phyloP scores from a whole-genome alignment of 2,329 filamentous ascomycete genomes.

The Ophiostoma australiae region DNA sequence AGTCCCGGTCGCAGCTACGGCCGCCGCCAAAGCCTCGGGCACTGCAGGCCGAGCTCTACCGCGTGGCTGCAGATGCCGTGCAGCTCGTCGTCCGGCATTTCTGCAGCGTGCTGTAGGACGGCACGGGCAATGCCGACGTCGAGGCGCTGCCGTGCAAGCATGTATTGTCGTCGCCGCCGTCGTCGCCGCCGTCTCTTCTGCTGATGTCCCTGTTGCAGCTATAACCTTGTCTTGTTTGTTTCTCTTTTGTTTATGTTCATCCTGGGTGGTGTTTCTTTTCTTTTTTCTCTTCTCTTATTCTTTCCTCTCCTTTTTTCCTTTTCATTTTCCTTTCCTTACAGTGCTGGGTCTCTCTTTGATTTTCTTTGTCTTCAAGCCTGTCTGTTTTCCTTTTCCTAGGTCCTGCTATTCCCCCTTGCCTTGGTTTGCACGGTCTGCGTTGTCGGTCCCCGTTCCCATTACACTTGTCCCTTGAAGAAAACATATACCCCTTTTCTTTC shows the following conservation, averaged over 20 bases:
- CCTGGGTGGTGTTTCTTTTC: not conserved
- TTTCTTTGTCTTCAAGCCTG: not conserved
- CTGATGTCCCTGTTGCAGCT: not conserved
- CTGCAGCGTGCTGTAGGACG: not conserved
- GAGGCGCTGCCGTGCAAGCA: not conserved
- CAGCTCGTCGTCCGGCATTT: not conserved
- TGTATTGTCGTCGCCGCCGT: not conserved
- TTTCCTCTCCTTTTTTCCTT: too few relatives aligned
- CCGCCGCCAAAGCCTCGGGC: too few relatives aligned
- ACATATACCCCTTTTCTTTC: constrained; percentile 18
- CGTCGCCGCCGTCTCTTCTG: not conserved
- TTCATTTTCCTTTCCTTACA: not conserved
- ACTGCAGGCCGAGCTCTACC: not conserved
- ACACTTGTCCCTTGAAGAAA: constrained; percentile 7
- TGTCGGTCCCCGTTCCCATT: not conserved
- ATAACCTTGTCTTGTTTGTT: not conserved
- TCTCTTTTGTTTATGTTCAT: not conserved
- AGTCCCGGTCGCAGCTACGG: too few relatives aligned
- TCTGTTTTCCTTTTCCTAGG: not conserved
- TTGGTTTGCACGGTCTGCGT: not conserved
- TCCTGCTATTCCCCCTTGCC: not conserved
- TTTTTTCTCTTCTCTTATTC: not conserved
- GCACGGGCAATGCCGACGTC: not conserved
- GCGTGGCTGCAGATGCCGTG: not conserved
- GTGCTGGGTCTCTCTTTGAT: not conserved